A percentile compares a stretch with the other conserved stretches of the same genome.
Conservation (phyloP, 208 protist genomes). For the Trypanosoma melophagium region DNA sequence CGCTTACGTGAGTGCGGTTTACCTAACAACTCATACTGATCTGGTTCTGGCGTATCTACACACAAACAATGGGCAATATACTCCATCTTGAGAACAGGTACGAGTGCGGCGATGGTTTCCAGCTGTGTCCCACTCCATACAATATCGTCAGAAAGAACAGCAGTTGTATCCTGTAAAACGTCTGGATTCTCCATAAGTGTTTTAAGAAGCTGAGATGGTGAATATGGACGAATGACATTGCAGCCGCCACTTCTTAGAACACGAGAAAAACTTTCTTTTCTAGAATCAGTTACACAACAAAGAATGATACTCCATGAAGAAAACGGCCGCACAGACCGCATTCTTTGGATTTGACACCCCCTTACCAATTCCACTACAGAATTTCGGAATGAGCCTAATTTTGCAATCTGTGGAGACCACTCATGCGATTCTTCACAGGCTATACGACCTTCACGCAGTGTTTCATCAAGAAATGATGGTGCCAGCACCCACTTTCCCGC, state of each 20-base stretch:
- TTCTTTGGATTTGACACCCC: constrained; percentile 47
- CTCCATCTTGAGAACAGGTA: constrained; percentile 49
- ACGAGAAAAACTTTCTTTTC: constrained; percentile 47
- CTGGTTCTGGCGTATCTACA: constrained; percentile 25
- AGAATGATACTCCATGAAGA: constrained; percentile 47
- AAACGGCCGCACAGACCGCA: constrained; percentile 36
- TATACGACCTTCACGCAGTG: constrained; percentile 30
- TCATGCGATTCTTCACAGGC: constrained; percentile 48
- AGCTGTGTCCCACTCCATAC: constrained; percentile 47
- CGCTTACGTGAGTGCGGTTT: constrained; percentile 22
- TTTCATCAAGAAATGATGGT: constrained; percentile 48
- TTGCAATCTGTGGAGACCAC: constrained; percentile 45
- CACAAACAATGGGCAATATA: constrained; percentile 71
- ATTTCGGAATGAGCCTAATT: constrained; percentile 18
- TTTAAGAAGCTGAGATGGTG: constrained; percentile 12
- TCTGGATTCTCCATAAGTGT: background rate
- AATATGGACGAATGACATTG: constrained; percentile 2
- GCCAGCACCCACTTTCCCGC: constrained; percentile 68
- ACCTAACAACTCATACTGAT: constrained; percentile 30
- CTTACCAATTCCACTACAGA: constrained; percentile 39
- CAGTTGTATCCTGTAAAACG: constrained; percentile 4
- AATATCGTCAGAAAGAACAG: constrained; percentile 59
- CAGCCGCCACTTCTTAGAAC: constrained; percentile 62
- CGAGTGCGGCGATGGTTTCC: constrained; percentile 24
- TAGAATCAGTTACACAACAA: constrained; percentile 36